Percentiles rank a stretch among this genome's conserved stretches.
These are phyloP conservation scores for Phoma sp. DNA, from an alignment of 2,329 filamentous ascomycete species.

Conservation along the genomic window DNA sequence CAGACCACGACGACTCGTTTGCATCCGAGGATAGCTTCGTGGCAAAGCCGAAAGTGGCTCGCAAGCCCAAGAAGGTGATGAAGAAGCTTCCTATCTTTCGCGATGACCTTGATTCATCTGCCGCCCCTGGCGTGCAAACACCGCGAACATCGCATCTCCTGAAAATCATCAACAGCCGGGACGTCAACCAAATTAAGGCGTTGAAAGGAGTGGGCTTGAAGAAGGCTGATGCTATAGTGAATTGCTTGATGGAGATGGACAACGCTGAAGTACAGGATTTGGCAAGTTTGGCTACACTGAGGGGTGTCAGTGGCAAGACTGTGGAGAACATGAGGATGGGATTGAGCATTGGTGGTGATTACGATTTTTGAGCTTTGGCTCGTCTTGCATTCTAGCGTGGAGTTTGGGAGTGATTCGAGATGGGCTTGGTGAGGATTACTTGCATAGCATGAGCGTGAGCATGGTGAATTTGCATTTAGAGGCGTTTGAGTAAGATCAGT, in stretches of 20 bases:
- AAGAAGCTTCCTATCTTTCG: conserved; percentile 49
- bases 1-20: conserved; percentile 49
- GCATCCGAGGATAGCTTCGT: conserved; percentile 48
- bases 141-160: conserved; percentile 69
- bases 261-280: conserved; percentile 51
- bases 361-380: conserved; percentile 32
- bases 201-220: conserved; percentile 76
- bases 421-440: background rate
- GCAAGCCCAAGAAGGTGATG: conserved; percentile 39
- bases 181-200: conserved; percentile 68
- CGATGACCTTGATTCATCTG: conserved; percentile 29
- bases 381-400: conserved; percentile 26
- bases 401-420: conserved; percentile 16
- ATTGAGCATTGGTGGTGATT: conserved; percentile 28
- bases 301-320: conserved; percentile 58
- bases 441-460: conserved; percentile 1
- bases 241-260: conserved; percentile 56
- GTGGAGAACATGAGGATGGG: conserved; percentile 59
- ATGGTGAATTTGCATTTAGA: conserved; percentile 1
- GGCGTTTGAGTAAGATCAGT: conserved; percentile 2
- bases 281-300: conserved; percentile 53
- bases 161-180: conserved; percentile 75
- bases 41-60: conserved; percentile 44
- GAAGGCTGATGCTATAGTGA: conserved; percentile 65
- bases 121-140: conserved; percentile 44